Evolutionary conservation across 345 rosid genomes (phyloP), one percentile per base, ranked within the genome.

Genomic region (Gossypium rotundifolium): DNA sequence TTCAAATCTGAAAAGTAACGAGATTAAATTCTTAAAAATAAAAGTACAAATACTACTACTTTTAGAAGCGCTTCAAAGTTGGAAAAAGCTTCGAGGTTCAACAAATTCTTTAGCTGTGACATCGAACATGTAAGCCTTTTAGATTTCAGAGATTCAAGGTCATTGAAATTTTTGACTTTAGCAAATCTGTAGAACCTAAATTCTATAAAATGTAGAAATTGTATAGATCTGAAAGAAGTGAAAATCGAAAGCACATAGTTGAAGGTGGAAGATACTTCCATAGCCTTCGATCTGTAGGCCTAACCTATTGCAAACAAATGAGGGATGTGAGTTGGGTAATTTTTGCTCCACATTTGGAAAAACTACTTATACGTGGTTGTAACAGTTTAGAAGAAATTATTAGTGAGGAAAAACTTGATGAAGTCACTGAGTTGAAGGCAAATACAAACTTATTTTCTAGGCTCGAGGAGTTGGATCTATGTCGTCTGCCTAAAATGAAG

Each of bases 321-420:
- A 58, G 33, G 63, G 33, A 58, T 23, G 33, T 2, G 10, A 58
- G 33, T 22, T 58, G 63, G 63, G 16, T 58, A 2, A 20, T 58
- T 58, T 23, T 58, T 23, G 33, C 29, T 58, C 63, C 38, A 3
- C 33, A 23, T 58, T 23, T 58, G 63, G 38, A 23, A 57, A 0
- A 2, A 2, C 14, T 58, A 17, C 0, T 1, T 23, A 1, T 58
- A 22, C 0, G 0, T 1, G 1, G 0, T 0, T 58, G 38, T 2
- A 0, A 1, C 0, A 25, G 11, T 10, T 22, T 58, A 0, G 38
- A 22, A 58, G 16, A 58, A 58, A 3, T 58, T 10, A 22, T 58
- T 2, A 22, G 38, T 23, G 2, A 54, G 11, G 38, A 11, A 22
- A 23, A 58, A 23, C 29, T 58, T 2, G 14, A 5, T 58, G 14